phyloP scores from a whole-genome alignment of 2,329 filamentous ascomycete genomes.

The Paracoccidioides brasiliensis region DNA sequence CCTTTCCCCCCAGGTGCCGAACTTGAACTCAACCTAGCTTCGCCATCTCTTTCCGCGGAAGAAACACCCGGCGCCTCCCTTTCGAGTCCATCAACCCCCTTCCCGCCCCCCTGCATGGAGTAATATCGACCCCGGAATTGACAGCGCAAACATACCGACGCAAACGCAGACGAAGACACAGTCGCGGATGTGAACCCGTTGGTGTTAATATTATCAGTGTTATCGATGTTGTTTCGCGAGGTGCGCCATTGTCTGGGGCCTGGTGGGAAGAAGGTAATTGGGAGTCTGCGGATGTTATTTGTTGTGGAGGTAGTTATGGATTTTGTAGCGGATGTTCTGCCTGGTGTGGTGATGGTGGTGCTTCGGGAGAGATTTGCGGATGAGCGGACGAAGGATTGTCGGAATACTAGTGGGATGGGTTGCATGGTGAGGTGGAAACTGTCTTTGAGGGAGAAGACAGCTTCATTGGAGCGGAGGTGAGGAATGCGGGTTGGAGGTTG shows the following conservation, averaged over 20 bases:
- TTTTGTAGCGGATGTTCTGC: slow-evolving; percentile 9
- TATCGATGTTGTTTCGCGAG: background rate
- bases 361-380: slow-evolving; percentile 14
- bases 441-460: slow-evolving; percentile 5
- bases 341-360: slow-evolving; percentile 14
- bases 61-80: background rate
- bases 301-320: background rate
- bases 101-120: slow-evolving; percentile 15
- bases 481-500: too few relatives aligned
- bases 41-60: background rate
- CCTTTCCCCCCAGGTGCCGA: background rate
- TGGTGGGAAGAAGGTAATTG: background rate
- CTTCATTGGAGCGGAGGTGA: slow-evolving; percentile 6
- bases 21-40: background rate
- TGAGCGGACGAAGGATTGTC: slow-evolving; percentile 25
- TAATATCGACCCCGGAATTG: slow-evolving; percentile 23
- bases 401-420: slow-evolving; percentile 27
- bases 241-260: background rate
- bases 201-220: background rate
- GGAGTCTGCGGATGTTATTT: background rate
- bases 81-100: slow-evolving; percentile 12
- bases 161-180: too few relatives aligned
- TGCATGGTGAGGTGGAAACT: slow-evolving; percentile 20
- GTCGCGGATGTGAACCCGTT: background rate
- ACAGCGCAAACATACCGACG: slow-evolving; percentile 32